Conservation (phyloP, 805 yeast genomes). For the Pichia nanzhaoensis region DNA sequence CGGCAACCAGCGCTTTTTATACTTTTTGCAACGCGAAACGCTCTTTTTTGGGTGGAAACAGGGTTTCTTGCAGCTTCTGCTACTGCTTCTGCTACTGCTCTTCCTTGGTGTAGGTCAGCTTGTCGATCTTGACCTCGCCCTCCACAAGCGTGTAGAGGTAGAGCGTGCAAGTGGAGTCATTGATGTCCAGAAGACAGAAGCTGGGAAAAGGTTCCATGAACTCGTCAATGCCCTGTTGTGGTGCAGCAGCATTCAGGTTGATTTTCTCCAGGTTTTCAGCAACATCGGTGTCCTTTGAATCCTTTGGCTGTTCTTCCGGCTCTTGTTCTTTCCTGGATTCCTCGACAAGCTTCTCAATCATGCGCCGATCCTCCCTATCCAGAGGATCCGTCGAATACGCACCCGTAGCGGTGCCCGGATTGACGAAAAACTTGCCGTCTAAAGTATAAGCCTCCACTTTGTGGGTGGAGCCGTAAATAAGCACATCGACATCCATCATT, state of each 20-base stretch:
- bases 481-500: slow-evolving; percentile 83
- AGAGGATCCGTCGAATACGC: slow-evolving; percentile 44
- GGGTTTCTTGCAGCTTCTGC: no score
- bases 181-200: slow-evolving; percentile 72
- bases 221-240: slow-evolving; percentile 22
- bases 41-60: no score
- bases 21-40: no score
- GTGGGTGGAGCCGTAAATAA: slow-evolving; percentile 92
- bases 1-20: no score
- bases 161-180: slow-evolving; percentile 51
- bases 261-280: not conserved
- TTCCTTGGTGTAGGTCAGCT: slow-evolving; percentile 4
- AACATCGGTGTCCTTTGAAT: not conserved
- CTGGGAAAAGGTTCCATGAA: slow-evolving; percentile 26
- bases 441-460: slow-evolving; percentile 87
- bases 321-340: not conserved
- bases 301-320: not conserved
- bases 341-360: not conserved
- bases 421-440: slow-evolving; percentile 90
- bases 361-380: slow-evolving; percentile 12
- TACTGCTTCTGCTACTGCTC: not conserved
- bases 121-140: slow-evolving; percentile 82
- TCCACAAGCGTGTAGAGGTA: slow-evolving; percentile 78
- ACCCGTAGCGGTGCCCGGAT: slow-evolving; percentile 96
- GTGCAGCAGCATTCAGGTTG: no score